Evolutionary conservation across 2,329 filamentous ascomycete genomes (phyloP).

Genomic region (Helotiales sp.): DNA sequence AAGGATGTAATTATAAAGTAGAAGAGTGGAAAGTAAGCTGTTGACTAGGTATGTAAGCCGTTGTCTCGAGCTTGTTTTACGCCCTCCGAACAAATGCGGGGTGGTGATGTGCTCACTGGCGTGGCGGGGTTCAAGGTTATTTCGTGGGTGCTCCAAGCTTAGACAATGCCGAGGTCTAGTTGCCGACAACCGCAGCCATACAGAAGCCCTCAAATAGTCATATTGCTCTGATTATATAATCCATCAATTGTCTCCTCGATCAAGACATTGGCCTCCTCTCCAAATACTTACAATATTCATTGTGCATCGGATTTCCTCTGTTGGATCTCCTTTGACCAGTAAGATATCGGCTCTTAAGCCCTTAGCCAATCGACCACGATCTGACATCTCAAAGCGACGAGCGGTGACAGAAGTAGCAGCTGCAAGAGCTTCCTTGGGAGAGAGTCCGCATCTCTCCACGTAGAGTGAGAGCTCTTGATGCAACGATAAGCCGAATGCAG

Average conservation of each 20-base stretch:
- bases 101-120: neutral
- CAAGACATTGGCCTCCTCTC: conserved; percentile 22
- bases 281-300: conserved; percentile 30
- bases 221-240: neutral
- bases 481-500: conserved; percentile 17
- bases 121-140: neutral
- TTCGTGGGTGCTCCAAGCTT: neutral
- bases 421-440: conserved; percentile 29
- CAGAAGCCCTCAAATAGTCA: neutral
- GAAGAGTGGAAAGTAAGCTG: too few relatives aligned
- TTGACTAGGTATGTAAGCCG: too few relatives aligned
- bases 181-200: neutral
- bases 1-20: too few relatives aligned
- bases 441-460: conserved; percentile 27
- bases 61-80: too few relatives aligned
- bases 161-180: neutral
- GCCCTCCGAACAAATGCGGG: neutral
- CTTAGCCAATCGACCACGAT: conserved; percentile 30
- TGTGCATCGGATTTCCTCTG: conserved; percentile 32
- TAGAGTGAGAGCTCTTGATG: conserved; percentile 33
- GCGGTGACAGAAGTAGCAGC: conserved; percentile 28
- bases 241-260: neutral
- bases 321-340: conserved; percentile 32
- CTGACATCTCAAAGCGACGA: conserved; percentile 20
- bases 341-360: conserved; percentile 33